Conservation (phyloP, 306 rosid species). For the Vicia villosa region DNA sequence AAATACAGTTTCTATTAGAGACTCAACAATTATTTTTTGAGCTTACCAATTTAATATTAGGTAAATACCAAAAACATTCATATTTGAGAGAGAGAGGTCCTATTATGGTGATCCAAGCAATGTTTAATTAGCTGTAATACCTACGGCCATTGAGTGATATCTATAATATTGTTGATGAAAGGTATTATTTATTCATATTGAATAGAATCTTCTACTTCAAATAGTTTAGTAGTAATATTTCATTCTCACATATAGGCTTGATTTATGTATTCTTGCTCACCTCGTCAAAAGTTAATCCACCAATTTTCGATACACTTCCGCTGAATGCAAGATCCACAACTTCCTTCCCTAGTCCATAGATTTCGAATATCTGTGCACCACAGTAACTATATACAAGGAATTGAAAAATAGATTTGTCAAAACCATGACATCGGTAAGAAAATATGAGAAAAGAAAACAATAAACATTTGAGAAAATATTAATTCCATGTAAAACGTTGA, state of each 20-base stretch:
- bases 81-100: not conserved
- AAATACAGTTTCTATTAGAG: not conserved
- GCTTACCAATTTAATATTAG: not conserved
- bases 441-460: constrained; percentile 11
- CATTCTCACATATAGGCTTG: constrained; percentile 31
- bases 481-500: not conserved
- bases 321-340: constrained; percentile 86
- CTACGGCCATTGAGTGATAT: not conserved
- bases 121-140: not conserved
- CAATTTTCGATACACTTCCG: constrained; percentile 90
- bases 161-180: not conserved
- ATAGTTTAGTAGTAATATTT: constrained; percentile 1
- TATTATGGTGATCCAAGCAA: not conserved
- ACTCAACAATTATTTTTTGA: not conserved
- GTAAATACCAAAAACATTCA: not conserved
- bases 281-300: constrained; percentile 98
- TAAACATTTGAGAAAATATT: constrained; percentile 21
- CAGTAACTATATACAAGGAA: constrained; percentile 70
- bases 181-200: constrained; percentile 2
- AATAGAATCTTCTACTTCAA: constrained; percentile 22
- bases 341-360: constrained; percentile 90
- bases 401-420: constrained; percentile 38
- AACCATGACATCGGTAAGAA: constrained; percentile 22
- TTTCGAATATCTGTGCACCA: constrained; percentile 97
- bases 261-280: constrained; percentile 51